Conservation (phyloP, 2,329 filamentous ascomycete species). For the Sphaerulina musiva region DNA sequence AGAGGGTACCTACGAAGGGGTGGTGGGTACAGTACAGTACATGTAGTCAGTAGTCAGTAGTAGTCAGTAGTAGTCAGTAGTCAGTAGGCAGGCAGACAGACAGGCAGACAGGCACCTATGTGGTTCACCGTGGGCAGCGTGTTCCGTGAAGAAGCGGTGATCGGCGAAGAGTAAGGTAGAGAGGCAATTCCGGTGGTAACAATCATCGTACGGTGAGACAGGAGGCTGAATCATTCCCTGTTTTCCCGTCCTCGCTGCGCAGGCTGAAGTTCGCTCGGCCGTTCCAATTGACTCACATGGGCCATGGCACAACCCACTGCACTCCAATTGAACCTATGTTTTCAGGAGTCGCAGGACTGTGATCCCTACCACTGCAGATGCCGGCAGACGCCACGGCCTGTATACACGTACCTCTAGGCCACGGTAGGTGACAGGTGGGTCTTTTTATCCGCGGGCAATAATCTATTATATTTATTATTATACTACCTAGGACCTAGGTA, state of each 20-base stretch:
- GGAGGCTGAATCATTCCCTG: constrained; percentile 12
- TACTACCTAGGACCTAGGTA: too few species aligned
- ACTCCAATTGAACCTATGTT: neutral
- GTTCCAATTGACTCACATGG: neutral
- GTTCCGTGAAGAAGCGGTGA: constrained; percentile 5
- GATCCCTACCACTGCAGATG: constrained; percentile 11
- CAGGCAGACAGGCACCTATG: too few species aligned
- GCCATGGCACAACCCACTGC: neutral
- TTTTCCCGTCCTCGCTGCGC: neutral
- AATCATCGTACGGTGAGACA: constrained; percentile 15
- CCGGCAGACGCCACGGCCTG: constrained; percentile 10
- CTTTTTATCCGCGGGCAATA: neutral
- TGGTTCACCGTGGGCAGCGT: constrained; percentile 6
- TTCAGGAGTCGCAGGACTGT: neutral
- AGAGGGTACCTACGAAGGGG: neutral
- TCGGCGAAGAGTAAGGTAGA: constrained; percentile 12
- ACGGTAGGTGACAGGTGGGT: constrained; percentile 13
- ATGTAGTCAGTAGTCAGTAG: too few species aligned
- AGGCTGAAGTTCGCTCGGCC: constrained; percentile 4
- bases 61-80: too few species aligned
- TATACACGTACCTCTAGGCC: neutral
- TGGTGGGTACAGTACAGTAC: too few species aligned
- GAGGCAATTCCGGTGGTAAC: constrained; percentile 17
- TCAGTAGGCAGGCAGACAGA: too few species aligned
- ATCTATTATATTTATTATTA: too few species aligned